Base-by-base conservation (phyloP, 768 basidiomycete species). In the Russula abietina region DNA sequence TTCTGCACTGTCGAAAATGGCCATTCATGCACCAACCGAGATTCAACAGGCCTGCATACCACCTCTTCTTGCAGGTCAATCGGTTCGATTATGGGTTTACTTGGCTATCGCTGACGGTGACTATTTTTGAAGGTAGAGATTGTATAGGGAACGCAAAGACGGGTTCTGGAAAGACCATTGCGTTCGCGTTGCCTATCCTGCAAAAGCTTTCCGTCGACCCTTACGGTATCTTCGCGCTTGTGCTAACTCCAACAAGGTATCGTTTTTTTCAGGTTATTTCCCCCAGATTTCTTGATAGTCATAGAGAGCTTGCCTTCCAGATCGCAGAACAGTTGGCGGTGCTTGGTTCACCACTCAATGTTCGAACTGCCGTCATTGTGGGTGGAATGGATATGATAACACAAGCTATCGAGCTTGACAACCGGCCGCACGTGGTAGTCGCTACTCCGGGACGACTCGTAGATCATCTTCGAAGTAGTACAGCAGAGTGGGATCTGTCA, bases 381-480 rank as follows among this genome's bases (percentile, higher is more conserved):
- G 97, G 97, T 19, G 97, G 97, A 6, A 96, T 99, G 93, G 97
- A 99, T 69, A 96, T 96, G 88, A 93, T 97, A 80, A 73, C 85
- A 1, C 97, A 99, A 72, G 92, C 96, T 0, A 77, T 91, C 19
- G 93, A 95, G 69, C 83, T 99, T 16, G 80, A 81, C 2, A 83
- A 86, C 66, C 83, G 89, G 46, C 97, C 97, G 0, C 97, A 98
- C 72, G 81, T 99, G 41, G 87, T 98, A 26, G 86, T 99, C 51
- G 97, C 95, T 9, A 99, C 97, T 0, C 97, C 97, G 3, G 97
- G 97, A 2, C 84, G 97, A 22, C 84, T 99, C 24, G 91, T 94
- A 3, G 97, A 99, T 74, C 86, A 93, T 68, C 73, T 99, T 51
- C 81, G 82, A 65, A 94, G 89, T 69, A 83, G 82, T 60, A 85